phyloP scores from a whole-genome alignment of 306 rosid genomes.

The Pyrus communis region DNA sequence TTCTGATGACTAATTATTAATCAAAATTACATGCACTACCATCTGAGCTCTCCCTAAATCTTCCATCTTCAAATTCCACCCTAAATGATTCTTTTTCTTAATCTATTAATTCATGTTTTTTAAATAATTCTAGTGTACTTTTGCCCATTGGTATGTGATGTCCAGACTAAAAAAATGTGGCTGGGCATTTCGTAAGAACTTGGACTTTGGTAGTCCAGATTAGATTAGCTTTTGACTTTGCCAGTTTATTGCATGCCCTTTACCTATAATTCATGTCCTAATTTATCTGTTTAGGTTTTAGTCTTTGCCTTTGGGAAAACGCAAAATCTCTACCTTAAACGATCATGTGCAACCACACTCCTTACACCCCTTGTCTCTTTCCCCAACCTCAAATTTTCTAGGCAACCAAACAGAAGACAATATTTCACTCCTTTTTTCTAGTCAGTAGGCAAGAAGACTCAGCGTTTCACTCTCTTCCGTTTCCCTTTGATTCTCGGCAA shows the following conservation, averaged over 20 bases:
- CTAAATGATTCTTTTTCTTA: neutral
- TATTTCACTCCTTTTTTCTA: neutral
- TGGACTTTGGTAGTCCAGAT: neutral
- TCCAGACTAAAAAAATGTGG: neutral
- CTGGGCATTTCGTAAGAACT: constrained; percentile 2
- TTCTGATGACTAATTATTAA: neutral
- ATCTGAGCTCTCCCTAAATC: constrained; percentile 5
- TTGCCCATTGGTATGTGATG: constrained; percentile 9
- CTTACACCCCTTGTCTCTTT: too few relatives aligned
- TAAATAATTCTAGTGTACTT: neutral
- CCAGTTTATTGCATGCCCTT: too few relatives aligned
- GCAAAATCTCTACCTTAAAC: too few relatives aligned
- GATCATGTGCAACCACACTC: too few relatives aligned
- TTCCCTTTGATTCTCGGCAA: neutral
- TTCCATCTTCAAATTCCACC: neutral
- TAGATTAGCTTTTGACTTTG: too few relatives aligned
- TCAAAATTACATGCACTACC: constrained; percentile 17
- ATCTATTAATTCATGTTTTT: neutral
- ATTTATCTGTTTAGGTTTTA: too few relatives aligned
- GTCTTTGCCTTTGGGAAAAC: too few relatives aligned
- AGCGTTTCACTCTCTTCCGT: neutral
- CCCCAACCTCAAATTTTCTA: too few relatives aligned
- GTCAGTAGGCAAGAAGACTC: neutral
- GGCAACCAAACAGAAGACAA: neutral
- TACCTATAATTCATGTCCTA: too few relatives aligned